A percentile compares a stretch with the other conserved stretches of the same genome.
These are phyloP conservation scores for Dysphania ambrosioides DNA, from an alignment of 148 eudicot genomes.

Conservation along the genomic window DNA sequence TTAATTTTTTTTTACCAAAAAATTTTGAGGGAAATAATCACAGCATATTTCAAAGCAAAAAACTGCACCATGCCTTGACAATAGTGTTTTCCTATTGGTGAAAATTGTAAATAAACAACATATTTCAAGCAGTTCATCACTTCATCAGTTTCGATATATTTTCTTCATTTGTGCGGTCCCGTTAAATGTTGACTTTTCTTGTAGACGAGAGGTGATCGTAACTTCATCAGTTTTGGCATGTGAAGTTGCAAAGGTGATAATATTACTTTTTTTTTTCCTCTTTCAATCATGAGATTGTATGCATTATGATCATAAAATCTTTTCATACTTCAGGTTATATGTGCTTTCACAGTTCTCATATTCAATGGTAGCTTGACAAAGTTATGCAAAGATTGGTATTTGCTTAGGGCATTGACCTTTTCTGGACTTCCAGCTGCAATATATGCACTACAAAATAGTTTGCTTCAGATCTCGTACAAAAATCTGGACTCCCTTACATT, in stretches of 20 bases:
- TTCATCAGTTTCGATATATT: not conserved
- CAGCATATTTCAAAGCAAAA: not conserved
- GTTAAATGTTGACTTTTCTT: constrained; percentile 20
- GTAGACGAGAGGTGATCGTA: constrained; percentile 86
- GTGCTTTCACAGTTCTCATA: constrained; percentile 62
- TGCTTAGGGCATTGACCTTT: constrained; percentile 69
- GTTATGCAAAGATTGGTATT: constrained; percentile 75
- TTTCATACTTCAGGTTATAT: constrained; percentile 50
- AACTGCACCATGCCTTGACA: not conserved
- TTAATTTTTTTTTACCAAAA: too few relatives aligned
- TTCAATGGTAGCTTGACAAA: constrained; percentile 69
- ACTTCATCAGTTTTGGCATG: constrained; percentile 87
- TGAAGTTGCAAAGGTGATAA: constrained; percentile 72
- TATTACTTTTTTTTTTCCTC: not conserved
- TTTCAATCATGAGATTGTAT: constrained; percentile 6
- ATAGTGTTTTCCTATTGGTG: not conserved
- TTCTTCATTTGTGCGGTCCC: constrained; percentile 2
- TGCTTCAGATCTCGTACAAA: constrained; percentile 92
- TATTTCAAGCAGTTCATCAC: not conserved
- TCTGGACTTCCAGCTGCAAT: constrained; percentile 97
- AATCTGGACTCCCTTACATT: constrained; percentile 96
- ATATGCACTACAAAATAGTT: constrained; percentile 89
- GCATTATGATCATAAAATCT: not conserved
- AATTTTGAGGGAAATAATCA: not conserved
- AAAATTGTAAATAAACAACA: not conserved